A percentile compares a stretch with the other conserved stretches of the same genome.
These are phyloP conservation scores for Microdochium bolleyi DNA, from an alignment of 2,329 filamentous ascomycete species.

Conservation along the genomic window DNA sequence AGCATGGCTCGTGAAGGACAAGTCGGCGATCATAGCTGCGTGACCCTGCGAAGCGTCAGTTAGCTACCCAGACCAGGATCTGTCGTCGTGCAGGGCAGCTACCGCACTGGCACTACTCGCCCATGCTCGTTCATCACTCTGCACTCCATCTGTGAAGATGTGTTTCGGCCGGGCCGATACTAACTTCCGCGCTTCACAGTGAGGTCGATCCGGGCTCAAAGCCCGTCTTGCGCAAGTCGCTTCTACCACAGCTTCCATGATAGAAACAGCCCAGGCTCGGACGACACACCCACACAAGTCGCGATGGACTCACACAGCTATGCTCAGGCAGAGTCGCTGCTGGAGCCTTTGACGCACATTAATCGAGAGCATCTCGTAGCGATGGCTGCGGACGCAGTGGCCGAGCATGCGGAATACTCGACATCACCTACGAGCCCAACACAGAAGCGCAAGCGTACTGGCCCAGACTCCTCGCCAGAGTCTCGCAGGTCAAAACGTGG, in stretches of 20 bases:
- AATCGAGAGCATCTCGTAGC: slow-evolving; percentile 22
- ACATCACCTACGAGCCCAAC: slow-evolving; percentile 31
- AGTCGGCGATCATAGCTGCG: too few relatives aligned
- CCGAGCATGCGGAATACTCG: slow-evolving; percentile 40
- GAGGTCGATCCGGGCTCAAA: background rate
- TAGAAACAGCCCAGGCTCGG: background rate
- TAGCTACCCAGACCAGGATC: too few relatives aligned
- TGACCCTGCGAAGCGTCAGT: too few relatives aligned
- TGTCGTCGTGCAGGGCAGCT: too few relatives aligned
- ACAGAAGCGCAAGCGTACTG: slow-evolving; percentile 48
- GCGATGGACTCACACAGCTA: slow-evolving; percentile 23
- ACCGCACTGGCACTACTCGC: too few relatives aligned
- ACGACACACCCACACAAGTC: background rate
- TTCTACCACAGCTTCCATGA: background rate
- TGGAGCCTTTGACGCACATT: slow-evolving; percentile 20
- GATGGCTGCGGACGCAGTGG: slow-evolving; percentile 39
- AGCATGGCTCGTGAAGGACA: too few relatives aligned
- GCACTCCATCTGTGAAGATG: too few relatives aligned
- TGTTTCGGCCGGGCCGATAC: background rate
- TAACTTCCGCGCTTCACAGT: background rate
- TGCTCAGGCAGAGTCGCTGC: slow-evolving; percentile 19
- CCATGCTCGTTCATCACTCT: too few relatives aligned
- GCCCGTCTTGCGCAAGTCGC: background rate
- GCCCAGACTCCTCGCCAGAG: slow-evolving; percentile 36
- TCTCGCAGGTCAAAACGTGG: slow-evolving; percentile 42